These are phyloP conservation scores for Rutstroemia sp. DNA, from an alignment of 2,329 filamentous ascomycete genomes.

Conservation along the genomic window DNA sequence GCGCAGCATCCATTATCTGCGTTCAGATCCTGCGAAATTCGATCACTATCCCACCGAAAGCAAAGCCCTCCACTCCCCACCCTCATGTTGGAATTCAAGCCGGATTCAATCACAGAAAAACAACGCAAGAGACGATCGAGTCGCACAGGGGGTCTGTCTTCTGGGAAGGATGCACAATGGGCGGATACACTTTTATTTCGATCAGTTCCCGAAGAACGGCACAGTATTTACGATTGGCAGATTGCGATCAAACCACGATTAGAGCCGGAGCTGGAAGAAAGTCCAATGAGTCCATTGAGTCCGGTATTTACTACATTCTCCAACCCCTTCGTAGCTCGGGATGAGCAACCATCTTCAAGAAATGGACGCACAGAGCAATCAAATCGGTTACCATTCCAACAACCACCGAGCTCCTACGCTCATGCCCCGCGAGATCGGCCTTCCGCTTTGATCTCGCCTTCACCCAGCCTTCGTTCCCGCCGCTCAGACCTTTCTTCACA, in stretches of 20 bases:
- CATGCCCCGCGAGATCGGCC: constrained; percentile 33
- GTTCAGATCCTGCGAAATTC: constrained; percentile 35
- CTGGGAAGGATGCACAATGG: constrained; percentile 23
- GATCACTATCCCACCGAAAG: constrained; percentile 53
- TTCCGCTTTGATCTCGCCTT: constrained; percentile 47
- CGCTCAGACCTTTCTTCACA: constrained; percentile 51
- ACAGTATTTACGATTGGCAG: constrained; percentile 52
- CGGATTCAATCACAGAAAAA: constrained; percentile 47
- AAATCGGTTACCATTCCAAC: constrained; percentile 41
- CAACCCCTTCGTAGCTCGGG: constrained; percentile 26
- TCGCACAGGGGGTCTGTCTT: constrained; percentile 46
- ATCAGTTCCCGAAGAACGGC: constrained; percentile 42
- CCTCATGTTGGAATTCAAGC: constrained; percentile 46
- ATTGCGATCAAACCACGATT: constrained; percentile 33
- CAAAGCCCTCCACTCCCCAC: constrained; percentile 53
- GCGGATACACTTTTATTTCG: constrained; percentile 48
- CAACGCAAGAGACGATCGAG: constrained; percentile 58
- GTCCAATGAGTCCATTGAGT: constrained; percentile 21
- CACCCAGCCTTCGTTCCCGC: constrained; percentile 53
- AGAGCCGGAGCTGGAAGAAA: constrained; percentile 20
- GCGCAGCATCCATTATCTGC: constrained; percentile 26
- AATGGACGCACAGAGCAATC: constrained; percentile 30
- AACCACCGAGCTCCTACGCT: constrained; percentile 38
- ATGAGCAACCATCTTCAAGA: constrained; percentile 13
- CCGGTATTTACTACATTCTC: constrained; percentile 25